These are phyloP conservation scores for Epichloe sibirici DNA, from an alignment of 2,329 filamentous ascomycete species.

Conservation along the genomic window DNA sequence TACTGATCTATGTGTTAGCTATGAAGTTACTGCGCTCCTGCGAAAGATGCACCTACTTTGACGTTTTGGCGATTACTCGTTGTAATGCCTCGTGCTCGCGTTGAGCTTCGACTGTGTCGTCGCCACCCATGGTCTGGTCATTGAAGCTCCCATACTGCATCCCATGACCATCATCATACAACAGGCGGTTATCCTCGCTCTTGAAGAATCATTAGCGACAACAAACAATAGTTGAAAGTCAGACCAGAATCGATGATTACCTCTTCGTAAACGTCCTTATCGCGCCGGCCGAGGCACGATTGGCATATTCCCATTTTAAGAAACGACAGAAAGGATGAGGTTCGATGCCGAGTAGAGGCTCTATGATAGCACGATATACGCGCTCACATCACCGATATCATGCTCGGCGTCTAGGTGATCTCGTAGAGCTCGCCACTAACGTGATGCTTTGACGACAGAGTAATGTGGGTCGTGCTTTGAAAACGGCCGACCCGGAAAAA, in stretches of 20 bases:
- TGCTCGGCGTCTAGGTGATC: neutral
- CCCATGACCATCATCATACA: constrained; percentile 48
- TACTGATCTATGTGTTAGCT: constrained; percentile 28
- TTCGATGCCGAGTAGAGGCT: neutral
- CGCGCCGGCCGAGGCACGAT: constrained; percentile 44
- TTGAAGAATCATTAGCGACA: constrained; percentile 15
- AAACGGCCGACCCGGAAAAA: neutral
- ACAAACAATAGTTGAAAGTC: neutral
- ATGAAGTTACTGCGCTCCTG: neutral
- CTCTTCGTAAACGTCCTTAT: constrained; percentile 41
- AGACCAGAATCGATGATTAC: constrained; percentile 22
- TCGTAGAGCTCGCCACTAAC: neutral
- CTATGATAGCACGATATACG: neutral
- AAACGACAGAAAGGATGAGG: neutral
- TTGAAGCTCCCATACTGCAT: constrained; percentile 52
- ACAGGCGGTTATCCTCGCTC: constrained; percentile 45
- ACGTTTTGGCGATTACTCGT: constrained; percentile 50
- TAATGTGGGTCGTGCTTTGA: neutral
- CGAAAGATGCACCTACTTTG: constrained; percentile 36
- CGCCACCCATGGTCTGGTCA: constrained; percentile 39
- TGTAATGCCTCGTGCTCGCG: constrained; percentile 53
- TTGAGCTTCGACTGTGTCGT: constrained; percentile 50
- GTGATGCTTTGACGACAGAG: neutral
- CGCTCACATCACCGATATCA: constrained; percentile 5
- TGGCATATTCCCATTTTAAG: constrained; percentile 45